A percentile compares a stretch with the other conserved stretches of the same genome.
Conservation (phyloP, 352 stramenopile genomes). For the Pythium coloratum region DNA sequence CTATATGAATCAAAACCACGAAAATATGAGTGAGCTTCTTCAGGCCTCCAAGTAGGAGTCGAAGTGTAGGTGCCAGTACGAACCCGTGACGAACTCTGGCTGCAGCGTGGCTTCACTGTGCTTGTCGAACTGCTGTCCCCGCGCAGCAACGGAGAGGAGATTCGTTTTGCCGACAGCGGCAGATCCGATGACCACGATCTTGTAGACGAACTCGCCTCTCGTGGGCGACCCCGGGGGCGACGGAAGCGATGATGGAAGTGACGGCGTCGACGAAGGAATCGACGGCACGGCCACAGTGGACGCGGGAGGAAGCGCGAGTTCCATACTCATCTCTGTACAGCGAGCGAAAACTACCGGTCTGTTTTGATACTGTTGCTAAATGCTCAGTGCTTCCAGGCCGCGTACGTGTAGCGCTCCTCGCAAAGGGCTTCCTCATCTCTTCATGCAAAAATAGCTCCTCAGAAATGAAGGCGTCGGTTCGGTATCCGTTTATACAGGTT, state of each 20-base stretch:
- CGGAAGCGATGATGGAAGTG: background rate
- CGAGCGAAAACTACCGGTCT: background rate
- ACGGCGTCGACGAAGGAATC: too few relatives aligned
- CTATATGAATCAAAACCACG: slow-evolving; percentile 14
- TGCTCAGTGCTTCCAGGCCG: background rate
- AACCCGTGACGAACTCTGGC: slow-evolving; percentile 66
- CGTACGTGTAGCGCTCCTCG: background rate
- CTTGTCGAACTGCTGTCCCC: slow-evolving; percentile 59
- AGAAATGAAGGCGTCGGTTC: slow-evolving; percentile 11
- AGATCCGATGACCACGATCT: slow-evolving; percentile 64
- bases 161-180: slow-evolving; percentile 69
- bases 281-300: background rate
- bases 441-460: slow-evolving; percentile 16
- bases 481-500: slow-evolving; percentile 13
- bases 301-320: background rate
- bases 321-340: background rate
- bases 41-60: too few relatives aligned
- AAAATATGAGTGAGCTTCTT: background rate
- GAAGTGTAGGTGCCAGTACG: background rate
- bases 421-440: background rate
- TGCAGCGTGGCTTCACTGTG: slow-evolving; percentile 50
- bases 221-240: slow-evolving; percentile 44
- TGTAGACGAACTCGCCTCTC: slow-evolving; percentile 49
- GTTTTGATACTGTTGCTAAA: background rate
- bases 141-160: slow-evolving; percentile 50